Conservation (phyloP, 257 asterid genomes). For the Fraxinus anomala region DNA sequence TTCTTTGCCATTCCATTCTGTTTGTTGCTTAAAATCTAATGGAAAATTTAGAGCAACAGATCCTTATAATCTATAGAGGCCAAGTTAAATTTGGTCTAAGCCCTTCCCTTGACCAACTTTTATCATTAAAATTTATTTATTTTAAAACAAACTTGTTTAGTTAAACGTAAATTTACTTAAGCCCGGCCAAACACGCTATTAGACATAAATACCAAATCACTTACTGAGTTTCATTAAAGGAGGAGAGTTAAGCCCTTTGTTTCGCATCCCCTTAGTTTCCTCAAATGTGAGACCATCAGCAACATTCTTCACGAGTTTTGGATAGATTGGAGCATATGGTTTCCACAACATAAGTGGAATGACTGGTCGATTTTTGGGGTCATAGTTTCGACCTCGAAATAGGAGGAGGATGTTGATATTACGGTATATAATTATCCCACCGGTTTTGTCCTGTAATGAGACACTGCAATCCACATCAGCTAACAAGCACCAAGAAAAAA, state of each 20-base stretch:
- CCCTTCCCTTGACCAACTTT: neutral
- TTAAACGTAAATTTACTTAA: neutral
- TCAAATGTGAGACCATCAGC: constrained; percentile 82
- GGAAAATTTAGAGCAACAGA: neutral
- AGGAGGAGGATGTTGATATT: constrained; percentile 60
- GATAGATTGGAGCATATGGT: constrained; percentile 79
- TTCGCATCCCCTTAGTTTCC: constrained; percentile 78
- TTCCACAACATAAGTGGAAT: constrained; percentile 82
- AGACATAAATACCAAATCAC: constrained; percentile 10
- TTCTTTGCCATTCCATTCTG: neutral
- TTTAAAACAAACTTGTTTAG: neutral
- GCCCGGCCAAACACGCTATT: neutral
- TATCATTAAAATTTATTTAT: neutral
- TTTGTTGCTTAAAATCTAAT: neutral
- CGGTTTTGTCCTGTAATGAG: constrained; percentile 72
- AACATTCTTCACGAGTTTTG: constrained; percentile 82
- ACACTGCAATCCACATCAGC: constrained; percentile 51
- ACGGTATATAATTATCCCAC: constrained; percentile 75
- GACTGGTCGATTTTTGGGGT: constrained; percentile 49
- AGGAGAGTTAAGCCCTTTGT: constrained; percentile 69
- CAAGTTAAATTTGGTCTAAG: neutral
- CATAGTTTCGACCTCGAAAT: constrained; percentile 79
- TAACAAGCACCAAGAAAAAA: constrained; percentile 8
- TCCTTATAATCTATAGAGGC: neutral
- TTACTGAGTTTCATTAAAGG: constrained; percentile 84